Base-by-base conservation (phyloP, 306 rosid species). In the Vicia villosa region DNA sequence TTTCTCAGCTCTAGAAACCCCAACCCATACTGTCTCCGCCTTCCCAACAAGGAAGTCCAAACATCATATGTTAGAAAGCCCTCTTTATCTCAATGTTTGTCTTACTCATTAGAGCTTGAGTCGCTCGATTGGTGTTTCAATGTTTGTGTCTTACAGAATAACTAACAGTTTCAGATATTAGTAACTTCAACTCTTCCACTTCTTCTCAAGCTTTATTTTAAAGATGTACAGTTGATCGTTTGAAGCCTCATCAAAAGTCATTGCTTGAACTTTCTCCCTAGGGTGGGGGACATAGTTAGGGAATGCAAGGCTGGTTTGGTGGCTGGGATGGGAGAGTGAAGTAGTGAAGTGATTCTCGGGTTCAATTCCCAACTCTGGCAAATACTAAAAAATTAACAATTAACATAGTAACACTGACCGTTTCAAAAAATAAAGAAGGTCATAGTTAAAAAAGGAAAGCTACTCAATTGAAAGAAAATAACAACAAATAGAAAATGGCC, bases 61-160 rank as follows among this genome's bases (percentile, higher is more conserved):
- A 5, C 52, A 20, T 22, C 32, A 7, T n/a, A 21, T 10, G 28
- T 49, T 51, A 24, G 30, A 37, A 19, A 8, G 32, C 19, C 14
- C 65, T 63, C 65, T 49, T 1, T 57, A 34, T 65, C 46, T 49
- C 67, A 8, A 20, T 57, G 61, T 20, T 15, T 56, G 51, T 49
- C 61, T 74, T 45, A 38, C 32, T 46, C 32, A 45, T 49, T 66
- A 66, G 49, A 32, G 73, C 46, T 66, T 66, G 20, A 36, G 61
- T 34, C 52, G 34, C 50, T 32, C 73, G n/a, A 21, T 66, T 66
- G 20, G 13, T 72, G 45, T 69, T 37, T 47, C 20, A 62, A 63
- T 22, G 38, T 58, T 42, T 51, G 37, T 74, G 72, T 40, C 49
- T 30, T 9, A 14, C 55, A 30, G 47, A 65, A 65, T 74, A 55